Evolutionary conservation across 805 yeast species (phyloP).

Genomic region (Metschnikowia aberdeeniae): DNA sequence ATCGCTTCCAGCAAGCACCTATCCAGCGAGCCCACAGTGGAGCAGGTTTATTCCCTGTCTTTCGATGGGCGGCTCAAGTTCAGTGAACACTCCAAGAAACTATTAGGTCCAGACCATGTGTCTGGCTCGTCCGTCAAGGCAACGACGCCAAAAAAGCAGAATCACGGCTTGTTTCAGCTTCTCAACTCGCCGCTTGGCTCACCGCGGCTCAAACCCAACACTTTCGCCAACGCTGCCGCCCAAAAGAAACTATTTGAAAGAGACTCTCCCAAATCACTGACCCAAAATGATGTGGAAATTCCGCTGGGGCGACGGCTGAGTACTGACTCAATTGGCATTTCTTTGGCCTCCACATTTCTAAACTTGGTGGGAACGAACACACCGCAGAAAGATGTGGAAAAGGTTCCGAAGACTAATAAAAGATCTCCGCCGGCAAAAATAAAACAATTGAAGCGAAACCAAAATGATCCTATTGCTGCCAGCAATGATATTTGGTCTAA

Average conservation of each 20-base stretch:
- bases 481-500: slow-evolving; percentile 28
- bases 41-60: slow-evolving; percentile 23
- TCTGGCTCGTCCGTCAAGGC: not conserved
- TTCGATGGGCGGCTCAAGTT: slow-evolving; percentile 12
- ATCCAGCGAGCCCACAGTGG: slow-evolving; percentile 27
- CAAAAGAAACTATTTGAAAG: not conserved
- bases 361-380: slow-evolving; percentile 19
- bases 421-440: slow-evolving; percentile 17
- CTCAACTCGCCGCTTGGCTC: slow-evolving; percentile 19
- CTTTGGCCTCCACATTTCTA: slow-evolving; percentile 29
- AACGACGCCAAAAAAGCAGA: slow-evolving; percentile 13
- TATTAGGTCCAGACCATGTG: slow-evolving; percentile 7
- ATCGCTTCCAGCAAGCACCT: slow-evolving; percentile 14
- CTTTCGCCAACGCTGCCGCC: not conserved
- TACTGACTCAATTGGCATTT: slow-evolving; percentile 22
- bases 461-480: slow-evolving; percentile 22
- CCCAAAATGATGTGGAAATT: not conserved
- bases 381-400: not conserved
- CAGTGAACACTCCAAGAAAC: slow-evolving; percentile 15
- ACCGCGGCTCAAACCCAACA: slow-evolving; percentile 10
- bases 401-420: not conserved
- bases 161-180: slow-evolving; percentile 21
- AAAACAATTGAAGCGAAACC: slow-evolving; percentile 13
- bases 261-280: not conserved
- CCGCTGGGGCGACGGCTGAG: slow-evolving; percentile 15